A percentile compares a stretch with the other conserved stretches of the same genome.
Conservation (phyloP, 148 eudicot genomes). For the Salicornia ramosissima region DNA sequence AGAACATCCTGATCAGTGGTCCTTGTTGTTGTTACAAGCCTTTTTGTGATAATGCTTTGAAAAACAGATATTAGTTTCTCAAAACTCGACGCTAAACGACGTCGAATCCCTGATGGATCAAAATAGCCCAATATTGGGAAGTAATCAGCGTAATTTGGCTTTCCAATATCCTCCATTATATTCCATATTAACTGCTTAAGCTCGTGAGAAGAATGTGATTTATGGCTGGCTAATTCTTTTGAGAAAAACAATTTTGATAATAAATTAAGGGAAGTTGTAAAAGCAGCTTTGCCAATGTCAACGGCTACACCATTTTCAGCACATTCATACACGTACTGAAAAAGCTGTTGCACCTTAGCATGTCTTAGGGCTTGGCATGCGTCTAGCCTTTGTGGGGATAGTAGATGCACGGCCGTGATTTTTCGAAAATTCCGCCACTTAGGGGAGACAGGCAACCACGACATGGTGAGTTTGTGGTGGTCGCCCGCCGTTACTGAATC, state of each 20-base stretch:
- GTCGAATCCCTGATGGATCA: slow-evolving; percentile 45
- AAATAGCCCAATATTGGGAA: slow-evolving; percentile 36
- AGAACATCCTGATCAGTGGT: slow-evolving; percentile 17
- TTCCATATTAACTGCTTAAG: slow-evolving; percentile 22
- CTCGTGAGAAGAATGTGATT: slow-evolving; percentile 12
- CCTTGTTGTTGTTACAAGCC: background rate
- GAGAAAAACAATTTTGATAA: slow-evolving; percentile 19
- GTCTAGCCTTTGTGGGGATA: slow-evolving; percentile 20
- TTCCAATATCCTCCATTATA: slow-evolving; percentile 33
- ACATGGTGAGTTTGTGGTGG: slow-evolving; percentile 20
- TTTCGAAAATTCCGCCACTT: slow-evolving; percentile 19
- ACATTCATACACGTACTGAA: slow-evolving; percentile 8
- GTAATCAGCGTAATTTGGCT: slow-evolving; percentile 43
- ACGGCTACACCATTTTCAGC: slow-evolving; percentile 8
- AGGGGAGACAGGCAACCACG: slow-evolving; percentile 20
- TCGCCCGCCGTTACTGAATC: slow-evolving; percentile 21
- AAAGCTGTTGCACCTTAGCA: slow-evolving; percentile 19
- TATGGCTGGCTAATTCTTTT: slow-evolving; percentile 16
- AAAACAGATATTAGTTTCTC: slow-evolving; percentile 47
- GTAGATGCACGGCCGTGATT: slow-evolving; percentile 18
- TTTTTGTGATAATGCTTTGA: slow-evolving; percentile 23
- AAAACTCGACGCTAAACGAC: slow-evolving; percentile 35
- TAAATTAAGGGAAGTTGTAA: slow-evolving; percentile 17
- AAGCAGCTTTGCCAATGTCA: slow-evolving; percentile 24
- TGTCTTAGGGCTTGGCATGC: slow-evolving; percentile 19